phyloP scores from a whole-genome alignment of 1,284 basidiomycete species.

The Kwoniella shivajii region DNA sequence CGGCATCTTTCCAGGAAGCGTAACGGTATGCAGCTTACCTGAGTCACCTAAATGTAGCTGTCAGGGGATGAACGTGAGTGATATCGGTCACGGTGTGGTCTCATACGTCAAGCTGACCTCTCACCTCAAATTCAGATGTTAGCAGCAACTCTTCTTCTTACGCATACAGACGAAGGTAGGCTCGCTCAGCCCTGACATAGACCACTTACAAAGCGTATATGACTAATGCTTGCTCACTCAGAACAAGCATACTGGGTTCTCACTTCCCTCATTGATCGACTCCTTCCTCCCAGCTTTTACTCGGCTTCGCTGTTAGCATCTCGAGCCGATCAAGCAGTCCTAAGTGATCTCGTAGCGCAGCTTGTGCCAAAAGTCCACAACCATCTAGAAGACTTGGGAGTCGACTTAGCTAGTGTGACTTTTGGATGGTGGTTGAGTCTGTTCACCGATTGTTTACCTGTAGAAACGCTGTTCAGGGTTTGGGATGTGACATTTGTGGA shows the following conservation, averaged over 20 bases:
- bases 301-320: conserved; percentile 81
- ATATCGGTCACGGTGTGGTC: neutral
- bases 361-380: conserved; percentile 71
- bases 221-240: conserved; percentile 76
- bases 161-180: conserved; percentile 64
- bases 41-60: conserved; percentile 20
- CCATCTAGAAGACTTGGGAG: conserved; percentile 76
- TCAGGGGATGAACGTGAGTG: conserved; percentile 39
- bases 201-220: conserved; percentile 96
- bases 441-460: conserved; percentile 94
- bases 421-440: conserved; percentile 98
- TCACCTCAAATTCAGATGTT: conserved; percentile 54
- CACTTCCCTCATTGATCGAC: conserved; percentile 80
- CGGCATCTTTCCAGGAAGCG: neutral
- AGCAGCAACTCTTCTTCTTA: conserved; percentile 88
- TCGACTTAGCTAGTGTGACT: conserved; percentile 91
- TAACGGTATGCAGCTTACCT: neutral
- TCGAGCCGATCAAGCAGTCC: conserved; percentile 87
- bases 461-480: conserved; percentile 83
- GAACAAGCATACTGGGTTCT: conserved; percentile 98
- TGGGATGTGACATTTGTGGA: conserved; percentile 97
- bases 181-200: conserved; percentile 66
- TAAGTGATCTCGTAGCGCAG: conserved; percentile 82
- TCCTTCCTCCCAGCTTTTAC: conserved; percentile 81
- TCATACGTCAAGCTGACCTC: conserved; percentile 60